Evolutionary conservation across 108 stramenopile genomes (phyloP), one percentile per base, ranked within the genome.

Genomic region (Skeletonema costatum): DNA sequence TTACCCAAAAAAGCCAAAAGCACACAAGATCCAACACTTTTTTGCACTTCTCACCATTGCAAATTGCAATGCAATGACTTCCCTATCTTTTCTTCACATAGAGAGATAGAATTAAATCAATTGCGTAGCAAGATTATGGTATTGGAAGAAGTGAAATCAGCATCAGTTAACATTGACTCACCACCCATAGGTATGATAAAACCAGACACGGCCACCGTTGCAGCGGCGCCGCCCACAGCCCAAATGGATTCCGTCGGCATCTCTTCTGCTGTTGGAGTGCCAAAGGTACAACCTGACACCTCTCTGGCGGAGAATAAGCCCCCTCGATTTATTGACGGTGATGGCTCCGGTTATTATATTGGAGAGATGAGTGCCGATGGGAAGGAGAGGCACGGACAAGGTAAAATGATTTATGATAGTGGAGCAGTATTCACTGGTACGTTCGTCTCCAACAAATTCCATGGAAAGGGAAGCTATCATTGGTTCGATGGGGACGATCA

Each of bases 401-500:
- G 39, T n/a, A 72, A 51, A 17, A 64, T 72, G 73, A 48, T 48
- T 25, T 74, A 74, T 32, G 73, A 66, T 16, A 66, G 56, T 42
- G 73, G 73, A 46, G 19, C 30, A 21, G 56, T 35, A 9, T 74
- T 64, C 35, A 64, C 63, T 38, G 73, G 73, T 50, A 25, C 50
- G 44, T 74, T 74, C 35, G 56, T 14, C 0, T 58, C 63, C 13
- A 48, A 62, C 32, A 74, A 66, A 32, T 74, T 33, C 14, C 33
- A 74, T 8, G 73, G 73, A 16, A 41, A 42, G 14, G 73, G 73
- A 29, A 32, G 9, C 16, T 74, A 66, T 44, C 38, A 38, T 38
- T 74, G 73, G 73, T 53, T 67, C 25, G 78, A 73, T 48, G 78
- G 78, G 6, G 65, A 72, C 12, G 48, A 65, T 7, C 71, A 79